These are phyloP conservation scores for Candida chilensis DNA, from an alignment of 805 yeast species.

Conservation along the genomic window DNA sequence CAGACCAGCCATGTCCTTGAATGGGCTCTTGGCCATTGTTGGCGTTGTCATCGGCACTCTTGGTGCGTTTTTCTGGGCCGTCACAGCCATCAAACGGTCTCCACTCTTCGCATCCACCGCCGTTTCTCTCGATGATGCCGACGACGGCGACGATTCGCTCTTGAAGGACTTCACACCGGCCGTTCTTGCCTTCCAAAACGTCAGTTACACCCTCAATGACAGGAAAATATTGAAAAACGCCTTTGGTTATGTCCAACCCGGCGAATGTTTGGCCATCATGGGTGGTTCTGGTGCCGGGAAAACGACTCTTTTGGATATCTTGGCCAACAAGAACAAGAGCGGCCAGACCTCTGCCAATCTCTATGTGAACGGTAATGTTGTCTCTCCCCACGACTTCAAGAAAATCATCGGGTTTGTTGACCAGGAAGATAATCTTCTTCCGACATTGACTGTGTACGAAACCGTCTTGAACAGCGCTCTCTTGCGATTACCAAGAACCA, in stretches of 20 bases:
- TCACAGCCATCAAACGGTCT: conserved; percentile 45
- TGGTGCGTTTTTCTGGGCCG: conserved; percentile 26
- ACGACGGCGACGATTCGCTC: conserved; percentile 35
- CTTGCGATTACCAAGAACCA: conserved; percentile 71
- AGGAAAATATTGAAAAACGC: conserved; percentile 50
- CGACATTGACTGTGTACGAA: conserved; percentile 93
- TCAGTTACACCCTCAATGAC: conserved; percentile 50
- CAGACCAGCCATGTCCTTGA: conserved; percentile 29
- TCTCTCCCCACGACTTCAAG: conserved; percentile 36
- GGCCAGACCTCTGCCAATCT: conserved; percentile 65
- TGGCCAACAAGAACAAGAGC: conserved; percentile 80
- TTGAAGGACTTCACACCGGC: conserved; percentile 55
- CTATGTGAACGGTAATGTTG: conserved; percentile 61
- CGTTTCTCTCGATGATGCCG: conserved; percentile 15
- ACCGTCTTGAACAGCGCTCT: conserved; percentile 90
- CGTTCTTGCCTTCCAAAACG: conserved; percentile 64
- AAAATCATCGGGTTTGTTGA: conserved; percentile 89
- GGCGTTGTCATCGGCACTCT: conserved; percentile 32
- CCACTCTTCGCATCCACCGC: conserved; percentile 42
- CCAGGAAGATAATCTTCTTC: conserved; percentile 85
- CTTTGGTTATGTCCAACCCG: conserved; percentile 74
- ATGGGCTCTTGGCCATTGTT: conserved; percentile 36
- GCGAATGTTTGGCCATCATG: conserved; percentile 91
- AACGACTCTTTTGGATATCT: conserved; percentile 83
- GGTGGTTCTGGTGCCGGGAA: conserved; percentile 99